phyloP scores from a whole-genome alignment of 1,139 yeast genomes.

The Meyerozyma elateridarum region DNA sequence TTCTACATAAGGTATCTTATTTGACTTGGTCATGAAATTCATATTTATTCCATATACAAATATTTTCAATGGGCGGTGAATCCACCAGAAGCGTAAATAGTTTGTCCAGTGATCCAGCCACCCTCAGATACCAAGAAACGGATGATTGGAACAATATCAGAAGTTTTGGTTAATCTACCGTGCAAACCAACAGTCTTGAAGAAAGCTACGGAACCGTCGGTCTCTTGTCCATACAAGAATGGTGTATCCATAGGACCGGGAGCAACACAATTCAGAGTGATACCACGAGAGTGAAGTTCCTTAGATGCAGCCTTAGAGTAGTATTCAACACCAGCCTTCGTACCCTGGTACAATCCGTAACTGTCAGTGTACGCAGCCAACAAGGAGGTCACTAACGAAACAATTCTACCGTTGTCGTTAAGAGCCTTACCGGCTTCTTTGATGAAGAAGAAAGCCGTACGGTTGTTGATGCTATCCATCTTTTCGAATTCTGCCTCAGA shows the following conservation, averaged over 20 bases:
- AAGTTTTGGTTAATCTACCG: constrained; percentile 50
- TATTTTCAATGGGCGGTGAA: constrained; percentile 54
- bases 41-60: too few relatives aligned
- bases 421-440: constrained; percentile 51
- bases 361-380: constrained; percentile 61
- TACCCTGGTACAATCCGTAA: constrained; percentile 56
- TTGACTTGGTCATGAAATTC: too few relatives aligned
- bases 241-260: constrained; percentile 77
- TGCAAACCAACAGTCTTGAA: constrained; percentile 48
- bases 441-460: constrained; percentile 57
- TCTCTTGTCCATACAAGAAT: constrained; percentile 60
- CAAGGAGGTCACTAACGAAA: constrained; percentile 57
- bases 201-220: constrained; percentile 46
- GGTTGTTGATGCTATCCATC: constrained; percentile 52
- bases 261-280: constrained; percentile 55
- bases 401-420: constrained; percentile 49
- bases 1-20: too few relatives aligned
- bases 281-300: constrained; percentile 45
- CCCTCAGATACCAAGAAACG: constrained; percentile 62
- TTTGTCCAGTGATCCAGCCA: constrained; percentile 68
- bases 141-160: constrained; percentile 62
- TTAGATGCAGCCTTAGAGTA: constrained; percentile 55
- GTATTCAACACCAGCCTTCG: constrained; percentile 59
- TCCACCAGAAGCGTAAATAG: constrained; percentile 61
- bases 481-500: constrained; percentile 50